A percentile compares a stretch with the other conserved stretches of the same genome.
These are phyloP conservation scores for Eucalyptus tenuipes DNA, from an alignment of 345 rosid species.

Conservation along the genomic window DNA sequence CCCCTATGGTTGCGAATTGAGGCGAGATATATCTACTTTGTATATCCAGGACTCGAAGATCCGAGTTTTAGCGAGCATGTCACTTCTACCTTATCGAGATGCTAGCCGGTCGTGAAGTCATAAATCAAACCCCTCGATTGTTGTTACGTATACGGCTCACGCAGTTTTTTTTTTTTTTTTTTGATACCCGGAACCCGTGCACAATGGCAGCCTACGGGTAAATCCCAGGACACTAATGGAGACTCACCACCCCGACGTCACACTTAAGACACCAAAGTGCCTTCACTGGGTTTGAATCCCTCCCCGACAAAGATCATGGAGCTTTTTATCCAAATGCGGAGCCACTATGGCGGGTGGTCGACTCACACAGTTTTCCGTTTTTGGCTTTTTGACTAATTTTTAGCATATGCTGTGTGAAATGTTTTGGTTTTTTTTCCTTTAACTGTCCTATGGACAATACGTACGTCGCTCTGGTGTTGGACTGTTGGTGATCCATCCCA, in stretches of 20 bases:
- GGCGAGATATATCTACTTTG: not conserved
- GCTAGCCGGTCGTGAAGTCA: not conserved
- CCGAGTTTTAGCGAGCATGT: not conserved
- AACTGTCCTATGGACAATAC: not conserved
- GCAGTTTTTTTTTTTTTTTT: too few species aligned
- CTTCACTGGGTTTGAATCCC: too few species aligned
- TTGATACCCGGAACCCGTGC: too few species aligned
- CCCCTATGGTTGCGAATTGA: not conserved
- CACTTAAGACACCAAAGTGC: too few species aligned
- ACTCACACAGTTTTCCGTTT: not conserved
- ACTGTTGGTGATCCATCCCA: not conserved
- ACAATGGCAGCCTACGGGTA: too few species aligned
- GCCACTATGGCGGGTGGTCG: too few species aligned
- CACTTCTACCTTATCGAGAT: not conserved
- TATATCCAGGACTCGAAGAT: not conserved
- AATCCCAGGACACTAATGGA: too few species aligned
- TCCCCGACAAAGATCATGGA: too few species aligned
- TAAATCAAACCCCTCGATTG: not conserved
- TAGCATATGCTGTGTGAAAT: not conserved
- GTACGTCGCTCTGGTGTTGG: not conserved
- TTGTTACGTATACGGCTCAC: not conserved
- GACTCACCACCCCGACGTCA: too few species aligned
- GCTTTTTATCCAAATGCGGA: too few species aligned
- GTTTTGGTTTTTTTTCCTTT: not conserved
- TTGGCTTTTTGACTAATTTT: too few species aligned